These are phyloP conservation scores for Chrysoporthe deuterocubensis DNA, from an alignment of 2,329 filamentous ascomycete genomes.

Conservation along the genomic window DNA sequence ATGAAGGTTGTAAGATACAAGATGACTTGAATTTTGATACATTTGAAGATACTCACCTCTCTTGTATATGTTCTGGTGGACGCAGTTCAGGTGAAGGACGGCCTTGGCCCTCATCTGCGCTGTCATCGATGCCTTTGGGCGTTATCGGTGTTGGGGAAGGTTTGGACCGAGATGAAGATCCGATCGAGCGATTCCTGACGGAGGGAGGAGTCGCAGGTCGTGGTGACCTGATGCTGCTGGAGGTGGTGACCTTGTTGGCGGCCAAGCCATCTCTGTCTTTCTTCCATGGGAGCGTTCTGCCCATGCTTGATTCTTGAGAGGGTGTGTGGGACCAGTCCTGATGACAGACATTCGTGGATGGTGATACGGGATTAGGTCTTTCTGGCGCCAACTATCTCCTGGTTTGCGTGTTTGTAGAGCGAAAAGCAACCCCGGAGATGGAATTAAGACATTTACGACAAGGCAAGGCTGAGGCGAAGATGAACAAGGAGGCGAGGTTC, in stretches of 20 bases:
- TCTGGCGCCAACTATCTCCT: no score
- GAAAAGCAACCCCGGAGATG: background rate
- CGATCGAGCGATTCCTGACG: background rate
- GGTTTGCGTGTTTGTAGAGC: no score
- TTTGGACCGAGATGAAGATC: background rate
- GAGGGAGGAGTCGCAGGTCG: background rate
- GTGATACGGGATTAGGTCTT: no score
- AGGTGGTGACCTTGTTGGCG: background rate
- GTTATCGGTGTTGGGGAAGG: background rate
- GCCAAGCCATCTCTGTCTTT: background rate
- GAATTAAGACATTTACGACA: background rate
- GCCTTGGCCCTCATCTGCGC: background rate
- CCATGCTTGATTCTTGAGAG: slow-evolving; percentile 13
- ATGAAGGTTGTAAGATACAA: background rate
- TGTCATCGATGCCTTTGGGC: background rate
- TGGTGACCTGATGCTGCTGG: background rate
- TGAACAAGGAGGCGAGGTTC: background rate
- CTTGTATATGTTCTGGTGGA: background rate
- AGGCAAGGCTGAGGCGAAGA: background rate
- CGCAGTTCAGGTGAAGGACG: background rate
- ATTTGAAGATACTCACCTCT: background rate
- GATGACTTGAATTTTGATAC: background rate
- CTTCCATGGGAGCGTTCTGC: slow-evolving; percentile 27
- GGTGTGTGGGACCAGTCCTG: no score
- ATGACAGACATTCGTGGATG: no score